A percentile compares a stretch with the other conserved stretches of the same genome.
Conservation (phyloP, 495 filamentous ascomycete genomes). For the Chaetomium fimeti region DNA sequence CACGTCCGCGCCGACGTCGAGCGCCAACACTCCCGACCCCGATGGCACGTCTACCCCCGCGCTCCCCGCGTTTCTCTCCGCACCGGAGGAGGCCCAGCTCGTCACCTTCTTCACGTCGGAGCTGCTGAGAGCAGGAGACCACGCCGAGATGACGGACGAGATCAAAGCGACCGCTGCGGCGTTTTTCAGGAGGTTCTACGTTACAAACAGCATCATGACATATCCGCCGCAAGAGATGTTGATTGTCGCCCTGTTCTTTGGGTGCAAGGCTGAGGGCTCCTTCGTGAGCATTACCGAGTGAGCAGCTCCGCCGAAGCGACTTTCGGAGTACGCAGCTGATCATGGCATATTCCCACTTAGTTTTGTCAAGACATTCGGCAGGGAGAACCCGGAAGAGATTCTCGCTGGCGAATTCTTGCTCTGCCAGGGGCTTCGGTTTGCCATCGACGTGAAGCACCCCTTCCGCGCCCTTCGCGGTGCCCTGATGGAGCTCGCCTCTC, state of each 20-base stretch:
- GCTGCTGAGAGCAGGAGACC: slow-evolving; percentile 69
- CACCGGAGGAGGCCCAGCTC: slow-evolving; percentile 78
- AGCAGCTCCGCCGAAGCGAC: slow-evolving; percentile 18
- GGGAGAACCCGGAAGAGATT: slow-evolving; percentile 61
- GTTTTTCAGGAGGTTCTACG: slow-evolving; percentile 91
- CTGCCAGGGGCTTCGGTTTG: slow-evolving; percentile 89
- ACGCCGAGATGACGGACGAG: slow-evolving; percentile 73
- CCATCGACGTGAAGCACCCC: slow-evolving; percentile 88
- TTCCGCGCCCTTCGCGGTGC: slow-evolving; percentile 83
- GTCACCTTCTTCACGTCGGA: slow-evolving; percentile 76
- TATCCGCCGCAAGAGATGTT: slow-evolving; percentile 87
- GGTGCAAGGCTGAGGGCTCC: slow-evolving; percentile 84
- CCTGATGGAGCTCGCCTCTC: slow-evolving; percentile 68
- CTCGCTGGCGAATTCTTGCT: slow-evolving; percentile 87
- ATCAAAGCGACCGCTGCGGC: slow-evolving; percentile 88
- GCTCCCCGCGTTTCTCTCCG: slow-evolving; percentile 68
- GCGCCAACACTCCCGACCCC: slow-evolving; percentile 38
- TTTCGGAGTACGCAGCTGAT: background rate
- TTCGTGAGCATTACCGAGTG: slow-evolving; percentile 70
- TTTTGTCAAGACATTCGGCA: slow-evolving; percentile 57
- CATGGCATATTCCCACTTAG: slow-evolving; percentile 32
- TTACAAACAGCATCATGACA: slow-evolving; percentile 90
- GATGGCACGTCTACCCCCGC: slow-evolving; percentile 36
- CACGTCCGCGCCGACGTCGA: slow-evolving; percentile 36
- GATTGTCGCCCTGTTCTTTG: slow-evolving; percentile 83